Evolutionary conservation across 805 yeast genomes (phyloP).

Genomic region (Kodamaea neixiangensis): DNA sequence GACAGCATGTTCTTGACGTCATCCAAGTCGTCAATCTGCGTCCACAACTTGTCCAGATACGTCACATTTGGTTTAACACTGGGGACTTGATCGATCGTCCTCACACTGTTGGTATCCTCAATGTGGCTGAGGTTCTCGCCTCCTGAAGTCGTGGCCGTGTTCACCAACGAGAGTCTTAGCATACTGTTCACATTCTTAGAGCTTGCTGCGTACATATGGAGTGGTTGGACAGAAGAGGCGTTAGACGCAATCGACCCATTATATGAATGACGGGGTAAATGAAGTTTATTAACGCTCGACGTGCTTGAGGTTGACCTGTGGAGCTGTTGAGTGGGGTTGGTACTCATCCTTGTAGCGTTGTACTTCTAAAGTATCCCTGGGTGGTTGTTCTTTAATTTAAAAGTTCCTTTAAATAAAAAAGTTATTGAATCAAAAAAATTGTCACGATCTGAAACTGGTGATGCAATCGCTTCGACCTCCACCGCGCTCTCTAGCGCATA

Average conservation of each 20-base stretch:
- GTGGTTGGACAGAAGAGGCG: constrained; percentile 2
- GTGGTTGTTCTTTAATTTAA: too few relatives aligned
- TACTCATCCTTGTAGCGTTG: neutral
- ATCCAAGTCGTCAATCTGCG: constrained; percentile 81
- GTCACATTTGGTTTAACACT: constrained; percentile 61
- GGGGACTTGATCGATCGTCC: constrained; percentile 50
- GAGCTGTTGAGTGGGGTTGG: neutral
- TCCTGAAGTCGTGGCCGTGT: constrained; percentile 18
- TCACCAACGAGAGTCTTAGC: constrained; percentile 19
- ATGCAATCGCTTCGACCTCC: neutral
- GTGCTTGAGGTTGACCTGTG: constrained; percentile 3
- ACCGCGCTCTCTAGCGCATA: constrained; percentile 2
- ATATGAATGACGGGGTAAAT: constrained; percentile 18
- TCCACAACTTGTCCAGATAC: constrained; percentile 78
- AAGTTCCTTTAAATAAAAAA: neutral
- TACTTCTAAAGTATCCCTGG: neutral
- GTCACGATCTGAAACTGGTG: neutral
- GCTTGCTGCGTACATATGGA: constrained; percentile 4
- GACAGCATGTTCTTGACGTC: constrained; percentile 67
- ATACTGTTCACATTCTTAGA: constrained; percentile 14
- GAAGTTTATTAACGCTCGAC: constrained; percentile 11
- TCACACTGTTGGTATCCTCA: constrained; percentile 20
- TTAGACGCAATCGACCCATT: constrained; percentile 15
- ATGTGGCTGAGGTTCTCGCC: constrained; percentile 3
- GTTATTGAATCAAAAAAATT: neutral